Base-by-base conservation (phyloP, 495 filamentous ascomycete species). In the Apodospora peruviana region DNA sequence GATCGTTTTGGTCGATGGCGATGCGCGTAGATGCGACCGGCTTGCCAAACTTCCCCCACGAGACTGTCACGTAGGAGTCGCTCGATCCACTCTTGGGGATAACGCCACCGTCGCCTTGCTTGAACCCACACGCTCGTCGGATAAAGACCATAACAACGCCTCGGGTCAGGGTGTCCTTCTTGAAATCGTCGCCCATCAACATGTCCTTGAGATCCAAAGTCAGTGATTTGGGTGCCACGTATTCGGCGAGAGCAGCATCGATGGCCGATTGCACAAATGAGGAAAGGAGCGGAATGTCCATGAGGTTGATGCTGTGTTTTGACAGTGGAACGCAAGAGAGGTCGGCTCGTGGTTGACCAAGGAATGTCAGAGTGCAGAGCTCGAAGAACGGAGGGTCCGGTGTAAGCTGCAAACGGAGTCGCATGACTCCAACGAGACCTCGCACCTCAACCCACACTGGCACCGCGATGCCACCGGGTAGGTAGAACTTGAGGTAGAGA, bases 1-100 rank as follows among this genome's bases (percentile, higher is more conserved):
- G 85, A 37, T 86, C 62, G 61, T 84, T 76, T 12, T 85, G 76
- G n/a, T 71, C 61, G 17, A 71, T 65, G 55, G 79, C 80, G 56
- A 91, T 79, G 59, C 76, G 81, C 25, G 74, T 87, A 36, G 78
- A 80, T 46, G 60, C 73, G 39, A 83, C 64, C 29, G 85, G 81
- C 52, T 87, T 88, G 40, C 83, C 81, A 56, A 87, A 86, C 51
- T 88, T 89, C 14, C 80, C 83, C 81, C 85, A 89, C 9, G 80
- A 83, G 14, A 87, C 79, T 9, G 75, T 79, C 21, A 88, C 80
- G 56, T 88, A 89, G 1, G 78, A 67, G 61, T 89, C 85, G 19
- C 80, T 77, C 19, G 79, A 80, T 4, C 84, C 83, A 50, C 78
- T 72, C 25, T 84, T 45, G 5, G 70, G 66, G 1, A 72, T 73